Percentiles rank a stretch among this genome's conserved stretches.
phyloP scores from a whole-genome alignment of 805 yeast species.

The Candida sonorensis region DNA sequence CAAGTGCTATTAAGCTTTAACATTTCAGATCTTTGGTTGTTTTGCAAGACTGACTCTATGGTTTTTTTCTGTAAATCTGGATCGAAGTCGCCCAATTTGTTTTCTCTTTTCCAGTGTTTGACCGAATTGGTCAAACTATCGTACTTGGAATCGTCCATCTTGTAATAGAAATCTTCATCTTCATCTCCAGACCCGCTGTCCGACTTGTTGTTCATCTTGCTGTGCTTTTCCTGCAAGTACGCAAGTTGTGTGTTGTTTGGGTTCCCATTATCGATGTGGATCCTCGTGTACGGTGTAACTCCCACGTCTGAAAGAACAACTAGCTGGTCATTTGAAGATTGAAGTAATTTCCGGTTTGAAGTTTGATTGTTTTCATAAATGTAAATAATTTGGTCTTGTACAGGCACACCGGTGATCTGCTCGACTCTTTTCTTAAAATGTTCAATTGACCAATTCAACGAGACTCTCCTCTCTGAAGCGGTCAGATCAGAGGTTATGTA shows the following conservation, averaged over 20 bases:
- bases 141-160: constrained; percentile 56
- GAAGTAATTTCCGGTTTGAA: constrained; percentile 27
- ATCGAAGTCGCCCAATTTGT: constrained; percentile 67
- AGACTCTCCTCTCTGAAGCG: constrained; percentile 61
- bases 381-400: constrained; percentile 44
- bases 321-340: constrained; percentile 3
- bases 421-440: constrained; percentile 53
- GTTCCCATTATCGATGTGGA: constrained; percentile 54
- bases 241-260: constrained; percentile 39
- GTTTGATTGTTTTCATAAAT: constrained; percentile 36
- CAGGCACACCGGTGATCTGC: constrained; percentile 68
- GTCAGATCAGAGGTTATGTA: constrained; percentile 60
- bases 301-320: constrained; percentile 15
- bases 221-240: no score
- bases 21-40: constrained; percentile 25
- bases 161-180: constrained; percentile 30
- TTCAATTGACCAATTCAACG: constrained; percentile 52
- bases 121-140: constrained; percentile 55
- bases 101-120: constrained; percentile 63
- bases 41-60: no score
- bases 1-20: no score
- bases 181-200: constrained; percentile 17
- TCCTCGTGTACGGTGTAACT: constrained; percentile 35
- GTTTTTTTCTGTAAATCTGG: constrained; percentile 44
- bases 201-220: no score